Conservation (phyloP, 352 stramenopile species). For the Pythium grandisporangium region DNA sequence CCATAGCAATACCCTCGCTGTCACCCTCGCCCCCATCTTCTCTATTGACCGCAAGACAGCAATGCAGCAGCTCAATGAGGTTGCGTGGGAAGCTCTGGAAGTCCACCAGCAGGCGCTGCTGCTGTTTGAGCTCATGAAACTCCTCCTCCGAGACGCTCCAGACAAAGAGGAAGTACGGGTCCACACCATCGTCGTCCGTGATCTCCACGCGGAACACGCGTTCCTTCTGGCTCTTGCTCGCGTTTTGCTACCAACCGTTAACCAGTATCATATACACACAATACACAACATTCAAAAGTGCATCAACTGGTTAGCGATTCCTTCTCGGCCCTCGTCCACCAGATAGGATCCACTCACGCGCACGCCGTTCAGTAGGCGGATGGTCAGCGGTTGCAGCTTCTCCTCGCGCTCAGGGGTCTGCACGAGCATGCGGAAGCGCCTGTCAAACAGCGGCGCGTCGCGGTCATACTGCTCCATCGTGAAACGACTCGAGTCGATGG, state of each 20-base stretch:
- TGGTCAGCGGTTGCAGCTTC: slow-evolving; percentile 62
- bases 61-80: slow-evolving; percentile 89
- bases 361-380: slow-evolving; percentile 64
- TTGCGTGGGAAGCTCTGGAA: slow-evolving; percentile 89
- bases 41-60: slow-evolving; percentile 81
- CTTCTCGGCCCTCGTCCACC: no score
- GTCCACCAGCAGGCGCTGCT: slow-evolving; percentile 91
- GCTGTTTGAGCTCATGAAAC: slow-evolving; percentile 92
- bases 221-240: slow-evolving; percentile 74
- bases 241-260: slow-evolving; percentile 40
- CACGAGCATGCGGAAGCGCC: slow-evolving; percentile 74
- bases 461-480: slow-evolving; percentile 83
- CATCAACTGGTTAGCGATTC: no score
- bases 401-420: slow-evolving; percentile 76
- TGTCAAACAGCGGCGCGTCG: slow-evolving; percentile 75
- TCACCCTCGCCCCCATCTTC: slow-evolving; percentile 39
- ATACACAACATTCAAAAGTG: slow-evolving; percentile 3
- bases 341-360: slow-evolving; percentile 42
- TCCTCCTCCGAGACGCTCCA: slow-evolving; percentile 93
- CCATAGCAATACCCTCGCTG: slow-evolving; percentile 2
- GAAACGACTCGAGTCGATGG: no score
- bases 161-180: slow-evolving; percentile 90
- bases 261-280: neutral
- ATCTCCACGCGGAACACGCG: slow-evolving; percentile 90
- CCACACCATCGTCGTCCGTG: slow-evolving; percentile 86